Evolutionary conservation across 352 stramenopile species (phyloP).

Genomic region (Pythium phragmitis): DNA sequence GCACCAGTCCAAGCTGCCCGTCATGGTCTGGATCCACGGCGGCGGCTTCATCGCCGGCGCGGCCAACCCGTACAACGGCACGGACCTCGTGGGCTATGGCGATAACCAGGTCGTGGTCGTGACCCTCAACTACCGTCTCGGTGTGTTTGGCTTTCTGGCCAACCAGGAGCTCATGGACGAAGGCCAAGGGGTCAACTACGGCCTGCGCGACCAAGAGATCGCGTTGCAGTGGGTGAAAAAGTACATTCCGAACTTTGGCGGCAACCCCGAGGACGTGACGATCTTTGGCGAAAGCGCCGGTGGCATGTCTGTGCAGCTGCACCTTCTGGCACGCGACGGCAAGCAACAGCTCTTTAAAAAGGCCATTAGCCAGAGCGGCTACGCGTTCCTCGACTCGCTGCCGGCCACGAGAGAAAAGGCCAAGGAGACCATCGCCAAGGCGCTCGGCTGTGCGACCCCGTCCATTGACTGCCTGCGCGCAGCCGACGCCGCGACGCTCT

Average conservation of each 20-base stretch:
- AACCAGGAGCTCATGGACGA: constrained; percentile 7
- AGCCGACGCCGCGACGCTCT: neutral
- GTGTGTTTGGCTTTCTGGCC: constrained; percentile 31
- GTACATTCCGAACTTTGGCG: constrained; percentile 42
- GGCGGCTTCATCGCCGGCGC: constrained; percentile 29
- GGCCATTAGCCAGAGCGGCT: constrained; percentile 13
- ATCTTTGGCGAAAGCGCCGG: constrained; percentile 29
- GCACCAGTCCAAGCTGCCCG: constrained; percentile 28
- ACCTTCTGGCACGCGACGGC: constrained; percentile 18
- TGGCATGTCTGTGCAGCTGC: neutral
- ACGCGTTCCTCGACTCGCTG: neutral
- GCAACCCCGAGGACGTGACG: constrained; percentile 37
- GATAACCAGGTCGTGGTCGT: constrained; percentile 31
- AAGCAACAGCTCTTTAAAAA: constrained; percentile 19
- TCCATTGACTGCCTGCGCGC: neutral
- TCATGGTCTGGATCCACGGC: constrained; percentile 39
- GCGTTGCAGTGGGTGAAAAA: constrained; percentile 40
- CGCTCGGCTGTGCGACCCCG: neutral
- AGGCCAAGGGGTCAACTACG: constrained; percentile 25
- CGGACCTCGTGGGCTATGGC: constrained; percentile 11
- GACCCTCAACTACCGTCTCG: constrained; percentile 39
- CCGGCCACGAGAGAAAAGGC: neutral
- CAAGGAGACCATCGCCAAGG: neutral
- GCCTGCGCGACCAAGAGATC: constrained; percentile 30
- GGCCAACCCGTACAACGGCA: constrained; percentile 4